These are phyloP conservation scores for Aspergillus ochraceoroseus DNA, from an alignment of 2,329 filamentous ascomycete genomes.

Conservation along the genomic window DNA sequence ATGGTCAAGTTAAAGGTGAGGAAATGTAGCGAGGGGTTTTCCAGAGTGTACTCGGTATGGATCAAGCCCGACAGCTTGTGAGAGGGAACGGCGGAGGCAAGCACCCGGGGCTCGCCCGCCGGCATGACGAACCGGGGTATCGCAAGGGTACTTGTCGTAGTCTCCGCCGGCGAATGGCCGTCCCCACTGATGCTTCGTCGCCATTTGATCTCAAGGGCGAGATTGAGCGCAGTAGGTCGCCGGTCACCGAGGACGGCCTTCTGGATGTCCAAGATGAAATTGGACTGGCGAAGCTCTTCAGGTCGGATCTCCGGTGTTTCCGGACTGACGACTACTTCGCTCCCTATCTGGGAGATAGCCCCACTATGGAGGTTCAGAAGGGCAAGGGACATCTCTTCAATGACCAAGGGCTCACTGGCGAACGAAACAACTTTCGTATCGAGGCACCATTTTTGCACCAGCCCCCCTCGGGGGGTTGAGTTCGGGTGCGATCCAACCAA, in stretches of 20 bases:
- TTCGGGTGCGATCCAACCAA: slow-evolving; percentile 27
- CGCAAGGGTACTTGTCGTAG: slow-evolving; percentile 63
- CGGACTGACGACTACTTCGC: slow-evolving; percentile 31
- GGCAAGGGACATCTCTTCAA: slow-evolving; percentile 62
- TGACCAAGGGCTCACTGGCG: slow-evolving; percentile 57
- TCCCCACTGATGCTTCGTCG: slow-evolving; percentile 49
- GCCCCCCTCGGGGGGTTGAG: slow-evolving; percentile 52
- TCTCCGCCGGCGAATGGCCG: slow-evolving; percentile 25
- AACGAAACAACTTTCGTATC: slow-evolving; percentile 69
- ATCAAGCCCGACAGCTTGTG: slow-evolving; percentile 32
- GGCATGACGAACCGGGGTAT: slow-evolving; percentile 77
- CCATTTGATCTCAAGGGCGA: slow-evolving; percentile 74
- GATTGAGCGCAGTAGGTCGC: slow-evolving; percentile 66
- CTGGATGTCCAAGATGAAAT: slow-evolving; percentile 68
- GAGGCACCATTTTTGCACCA: slow-evolving; percentile 77
- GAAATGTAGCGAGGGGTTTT: slow-evolving; percentile 93
- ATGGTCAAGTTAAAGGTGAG: slow-evolving; percentile 87
- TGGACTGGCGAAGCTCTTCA: slow-evolving; percentile 64
- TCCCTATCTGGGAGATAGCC: slow-evolving; percentile 52
- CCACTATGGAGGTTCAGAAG: slow-evolving; percentile 59
- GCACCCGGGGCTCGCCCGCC: slow-evolving; percentile 78
- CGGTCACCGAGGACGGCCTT: slow-evolving; percentile 80
- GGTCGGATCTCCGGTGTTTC: slow-evolving; percentile 50
- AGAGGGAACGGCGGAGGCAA: slow-evolving; percentile 49
- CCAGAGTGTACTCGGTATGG: slow-evolving; percentile 65